Evolutionary conservation across 768 basidiomycete species (phyloP).

Genomic region (Leccinellum luteum): DNA sequence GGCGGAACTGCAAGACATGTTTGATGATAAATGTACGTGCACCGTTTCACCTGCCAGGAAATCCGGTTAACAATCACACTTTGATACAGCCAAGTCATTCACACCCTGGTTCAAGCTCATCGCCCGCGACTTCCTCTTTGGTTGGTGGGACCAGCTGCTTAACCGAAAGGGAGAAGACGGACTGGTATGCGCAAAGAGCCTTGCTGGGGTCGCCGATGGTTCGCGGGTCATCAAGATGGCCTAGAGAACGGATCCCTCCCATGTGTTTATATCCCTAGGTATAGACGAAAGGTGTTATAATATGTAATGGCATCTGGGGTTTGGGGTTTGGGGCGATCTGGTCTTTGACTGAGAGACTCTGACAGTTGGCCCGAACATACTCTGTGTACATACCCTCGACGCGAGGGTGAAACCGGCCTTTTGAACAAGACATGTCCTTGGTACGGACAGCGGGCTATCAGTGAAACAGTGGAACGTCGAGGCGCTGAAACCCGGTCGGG

Average conservation of each 20-base stretch:
- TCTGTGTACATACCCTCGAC: not conserved
- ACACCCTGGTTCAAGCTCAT: conserved; percentile 99
- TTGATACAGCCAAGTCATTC: conserved; percentile 69
- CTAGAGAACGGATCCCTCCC: conserved; percentile 13
- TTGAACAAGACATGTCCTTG: too few species aligned
- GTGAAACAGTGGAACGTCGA: too few species aligned
- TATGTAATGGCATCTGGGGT: conserved; percentile 31
- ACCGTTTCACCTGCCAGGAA: not conserved
- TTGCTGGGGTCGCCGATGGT: conserved; percentile 64
- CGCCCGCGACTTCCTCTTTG: conserved; percentile 93
- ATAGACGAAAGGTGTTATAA: not conserved
- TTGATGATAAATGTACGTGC: conserved; percentile 66
- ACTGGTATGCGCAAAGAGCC: conserved; percentile 47
- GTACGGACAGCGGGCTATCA: too few species aligned
- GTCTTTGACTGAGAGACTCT: not conserved
- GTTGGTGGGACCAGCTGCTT: conserved; percentile 95
- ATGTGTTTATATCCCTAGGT: not conserved
- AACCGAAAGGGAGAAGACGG: conserved; percentile 56
- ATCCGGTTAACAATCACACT: not conserved
- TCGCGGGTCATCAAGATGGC: conserved; percentile 71
- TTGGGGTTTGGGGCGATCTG: conserved; percentile 10
- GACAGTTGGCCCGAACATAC: too few species aligned
- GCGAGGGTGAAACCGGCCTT: too few species aligned
- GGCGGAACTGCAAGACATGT: conserved; percentile 88
- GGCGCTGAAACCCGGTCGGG: too few species aligned